Base-by-base conservation (phyloP, 768 basidiomycete species). In the Agaricus subrufescens region DNA sequence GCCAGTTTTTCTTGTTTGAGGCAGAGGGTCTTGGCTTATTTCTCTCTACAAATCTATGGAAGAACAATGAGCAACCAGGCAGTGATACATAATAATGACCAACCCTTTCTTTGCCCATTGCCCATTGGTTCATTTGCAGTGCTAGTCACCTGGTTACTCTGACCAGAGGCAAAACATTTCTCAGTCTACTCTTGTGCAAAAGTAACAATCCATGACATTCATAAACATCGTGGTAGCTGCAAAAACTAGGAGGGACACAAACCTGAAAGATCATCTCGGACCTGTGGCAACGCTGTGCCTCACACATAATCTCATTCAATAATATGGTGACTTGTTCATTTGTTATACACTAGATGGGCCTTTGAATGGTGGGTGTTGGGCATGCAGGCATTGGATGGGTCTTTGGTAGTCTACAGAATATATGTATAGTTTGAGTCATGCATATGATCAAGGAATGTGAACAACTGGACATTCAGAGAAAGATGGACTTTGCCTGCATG, bases 211-310 rank as follows among this genome's bases (percentile, higher is more conserved):
- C 91, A 25, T 44, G 46, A 49, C 31, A 25, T 52, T 51, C 45
- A 46, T 43, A 38, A 26, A 14, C 10, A 40, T 11, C 43, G 29
- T 48, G 37, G 1, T 29, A 19, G 14, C 47, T 34, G 39, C 39
- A 45, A 43, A 39, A 15, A 44, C 43, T 14, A 38, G 38, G 4
- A 8, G 31, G n/a, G 6, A 26, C 10, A 67, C 79, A 23, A 31
- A 88, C 88, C 73, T 88, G 81, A 67, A 91, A 89, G 34, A 91
- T 86, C 81, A 89, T 86, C 67, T 89, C 89, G 23, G 79, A 78
- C 3, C 90, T 89, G 51, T 79, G 75, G 59, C 77, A 67, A 60
- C 76, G 81, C 70, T 85, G 84, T 1, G 83, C 86, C 63, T 92
- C 86, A 0, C 72, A 69, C 52, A 84, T 83, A 51, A 93, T 80